Conservation (phyloP, 2,329 filamentous ascomycete species). For the Colletotrichum paranaense region DNA sequence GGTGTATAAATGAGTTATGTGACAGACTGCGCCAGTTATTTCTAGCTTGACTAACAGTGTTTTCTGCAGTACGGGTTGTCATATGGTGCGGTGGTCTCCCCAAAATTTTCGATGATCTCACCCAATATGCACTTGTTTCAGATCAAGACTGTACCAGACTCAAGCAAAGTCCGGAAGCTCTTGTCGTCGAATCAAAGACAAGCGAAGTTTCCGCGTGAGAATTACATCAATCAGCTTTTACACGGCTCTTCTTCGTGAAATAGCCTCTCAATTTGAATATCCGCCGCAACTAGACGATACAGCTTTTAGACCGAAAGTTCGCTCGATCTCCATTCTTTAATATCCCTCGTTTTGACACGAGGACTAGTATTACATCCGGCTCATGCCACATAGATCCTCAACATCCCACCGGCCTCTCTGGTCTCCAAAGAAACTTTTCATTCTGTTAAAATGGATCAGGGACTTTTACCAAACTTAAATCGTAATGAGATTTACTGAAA, state of each 20-base stretch:
- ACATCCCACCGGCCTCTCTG: neutral
- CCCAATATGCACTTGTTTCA: neutral
- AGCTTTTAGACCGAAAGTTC: no score
- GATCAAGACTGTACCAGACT: neutral
- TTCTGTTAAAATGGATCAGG: neutral
- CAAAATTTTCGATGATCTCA: neutral
- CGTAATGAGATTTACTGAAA: neutral
- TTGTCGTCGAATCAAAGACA: no score
- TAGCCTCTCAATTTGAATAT: no score
- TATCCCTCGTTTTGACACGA: neutral
- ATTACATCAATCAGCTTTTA: no score
- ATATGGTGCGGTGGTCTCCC: neutral
- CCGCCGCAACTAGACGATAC: no score
- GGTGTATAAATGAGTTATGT: neutral
- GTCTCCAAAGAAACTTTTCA: neutral
- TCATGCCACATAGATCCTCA: neutral
- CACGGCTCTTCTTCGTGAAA: no score
- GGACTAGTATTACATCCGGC: neutral
- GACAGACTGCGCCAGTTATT: neutral
- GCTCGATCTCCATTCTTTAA: no score
- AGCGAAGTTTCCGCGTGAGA: no score
- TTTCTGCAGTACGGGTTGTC: neutral
- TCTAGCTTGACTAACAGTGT: neutral
- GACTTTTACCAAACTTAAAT: neutral
- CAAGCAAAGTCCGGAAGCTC: neutral